A percentile compares a stretch with the other conserved stretches of the same genome.
These are phyloP conservation scores for Boletus bicolor DNA, from an alignment of 768 basidiomycete genomes.

Conservation along the genomic window DNA sequence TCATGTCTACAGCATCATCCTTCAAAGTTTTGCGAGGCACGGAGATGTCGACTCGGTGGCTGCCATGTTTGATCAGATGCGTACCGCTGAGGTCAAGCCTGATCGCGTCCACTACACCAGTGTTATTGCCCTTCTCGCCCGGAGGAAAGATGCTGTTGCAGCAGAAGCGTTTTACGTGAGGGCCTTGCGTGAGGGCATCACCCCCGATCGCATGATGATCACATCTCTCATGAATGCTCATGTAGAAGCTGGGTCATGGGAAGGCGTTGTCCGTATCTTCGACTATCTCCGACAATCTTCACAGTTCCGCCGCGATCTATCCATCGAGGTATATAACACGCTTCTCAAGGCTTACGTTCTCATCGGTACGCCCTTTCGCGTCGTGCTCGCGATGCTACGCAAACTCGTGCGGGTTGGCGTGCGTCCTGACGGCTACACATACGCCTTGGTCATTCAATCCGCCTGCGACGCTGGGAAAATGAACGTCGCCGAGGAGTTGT, in stretches of 20 bases:
- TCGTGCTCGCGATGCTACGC: conserved; percentile 61
- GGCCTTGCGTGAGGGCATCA: conserved; percentile 58
- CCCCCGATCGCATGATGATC: conserved; percentile 63
- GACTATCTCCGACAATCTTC: conserved; percentile 48
- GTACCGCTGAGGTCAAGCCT: conserved; percentile 42
- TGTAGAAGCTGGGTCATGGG: conserved; percentile 78
- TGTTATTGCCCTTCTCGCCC: conserved; percentile 63
- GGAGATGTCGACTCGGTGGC: conserved; percentile 55
- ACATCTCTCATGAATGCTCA: conserved; percentile 78
- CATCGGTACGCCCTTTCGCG: conserved; percentile 69
- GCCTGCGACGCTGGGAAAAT: conserved; percentile 73
- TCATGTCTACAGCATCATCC: conserved; percentile 56
- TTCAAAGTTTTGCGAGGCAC: conserved; percentile 52
- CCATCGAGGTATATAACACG: conserved; percentile 68
- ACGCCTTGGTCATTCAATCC: conserved; percentile 72
- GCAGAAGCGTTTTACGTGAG: conserved; percentile 67
- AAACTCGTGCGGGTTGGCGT: conserved; percentile 48
- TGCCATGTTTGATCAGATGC: conserved; percentile 60
- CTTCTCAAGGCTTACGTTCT: conserved; percentile 82
- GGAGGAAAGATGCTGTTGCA: conserved; percentile 55
- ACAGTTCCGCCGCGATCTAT: conserved; percentile 38
- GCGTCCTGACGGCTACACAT: conserved; percentile 61
- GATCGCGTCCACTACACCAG: conserved; percentile 58
- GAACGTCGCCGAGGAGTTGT: conserved; percentile 61
- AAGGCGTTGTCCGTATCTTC: conserved; percentile 67